Evolutionary conservation across 1,139 yeast species (phyloP).

Genomic region (Ogataea hybrid): DNA sequence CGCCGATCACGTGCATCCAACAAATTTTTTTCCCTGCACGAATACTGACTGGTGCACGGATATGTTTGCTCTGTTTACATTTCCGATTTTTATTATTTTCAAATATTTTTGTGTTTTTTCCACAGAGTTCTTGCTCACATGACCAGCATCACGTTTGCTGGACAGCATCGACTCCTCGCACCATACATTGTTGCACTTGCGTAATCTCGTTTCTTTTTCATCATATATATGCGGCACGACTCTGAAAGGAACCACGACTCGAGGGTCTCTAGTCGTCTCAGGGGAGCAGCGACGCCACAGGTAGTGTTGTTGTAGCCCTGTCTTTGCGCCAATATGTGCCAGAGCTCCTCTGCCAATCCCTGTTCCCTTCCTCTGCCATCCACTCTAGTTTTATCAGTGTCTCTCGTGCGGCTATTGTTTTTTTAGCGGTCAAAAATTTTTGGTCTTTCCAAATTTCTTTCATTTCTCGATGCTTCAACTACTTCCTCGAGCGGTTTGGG

Average conservation of each 20-base stretch:
- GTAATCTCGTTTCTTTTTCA: slow-evolving; percentile 9
- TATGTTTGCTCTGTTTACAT: no score
- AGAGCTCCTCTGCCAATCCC: background rate
- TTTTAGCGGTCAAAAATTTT: slow-evolving; percentile 5
- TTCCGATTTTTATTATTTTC: no score
- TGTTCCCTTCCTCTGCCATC: background rate
- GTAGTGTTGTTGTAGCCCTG: no score
- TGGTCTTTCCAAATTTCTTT: background rate
- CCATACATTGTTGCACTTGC: background rate
- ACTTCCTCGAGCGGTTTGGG: slow-evolving; percentile 25
- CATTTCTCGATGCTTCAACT: slow-evolving; percentile 6
- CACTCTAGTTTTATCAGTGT: background rate
- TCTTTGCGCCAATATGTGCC: no score
- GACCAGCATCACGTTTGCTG: background rate
- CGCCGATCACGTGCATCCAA: slow-evolving; percentile 4
- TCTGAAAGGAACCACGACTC: background rate
- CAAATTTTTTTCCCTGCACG: background rate
- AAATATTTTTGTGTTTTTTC: no score
- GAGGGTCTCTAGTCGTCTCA: no score
- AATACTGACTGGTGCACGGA: no score
- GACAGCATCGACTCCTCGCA: background rate
- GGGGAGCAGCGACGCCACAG: no score
- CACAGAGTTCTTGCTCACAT: background rate
- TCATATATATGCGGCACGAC: background rate
- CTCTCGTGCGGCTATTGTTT: slow-evolving; percentile 3